Conservation (phyloP, 2,329 filamentous ascomycete species). For the Balansia obtecta region DNA sequence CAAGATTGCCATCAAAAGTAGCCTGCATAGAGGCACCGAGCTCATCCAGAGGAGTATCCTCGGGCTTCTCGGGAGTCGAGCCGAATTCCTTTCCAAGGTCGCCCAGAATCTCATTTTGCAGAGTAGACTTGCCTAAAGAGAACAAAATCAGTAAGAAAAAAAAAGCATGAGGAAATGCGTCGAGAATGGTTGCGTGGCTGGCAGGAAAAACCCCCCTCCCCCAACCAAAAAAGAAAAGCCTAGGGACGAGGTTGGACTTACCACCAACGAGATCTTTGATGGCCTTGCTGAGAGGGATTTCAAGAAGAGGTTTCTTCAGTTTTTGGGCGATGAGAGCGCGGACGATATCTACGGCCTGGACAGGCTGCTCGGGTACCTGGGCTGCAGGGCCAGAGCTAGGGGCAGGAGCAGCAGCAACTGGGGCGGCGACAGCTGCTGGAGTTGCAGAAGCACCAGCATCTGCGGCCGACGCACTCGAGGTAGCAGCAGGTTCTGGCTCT, state of each 20-base stretch:
- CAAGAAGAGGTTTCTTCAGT: conserved; percentile 82
- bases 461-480: conserved; percentile 33
- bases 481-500: conserved; percentile 54
- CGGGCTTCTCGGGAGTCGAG: conserved; percentile 93
- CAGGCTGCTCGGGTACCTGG: conserved; percentile 73
- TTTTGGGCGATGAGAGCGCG: conserved; percentile 89
- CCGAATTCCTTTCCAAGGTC: conserved; percentile 98
- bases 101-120: conserved; percentile 97
- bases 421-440: conserved; percentile 41
- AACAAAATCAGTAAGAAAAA: conserved; percentile 6
- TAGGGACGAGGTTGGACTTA: too few species aligned
- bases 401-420: conserved; percentile 45
- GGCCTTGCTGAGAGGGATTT: conserved; percentile 87
- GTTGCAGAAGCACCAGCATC: conserved; percentile 41
- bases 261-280: conserved; percentile 98
- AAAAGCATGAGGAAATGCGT: background rate
- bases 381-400: conserved; percentile 76
- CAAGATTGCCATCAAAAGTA: conserved; percentile 96
- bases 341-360: conserved; percentile 81
- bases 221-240: too few species aligned
- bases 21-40: conserved; percentile 90
- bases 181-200: background rate
- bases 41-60: conserved; percentile 94
- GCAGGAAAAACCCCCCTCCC: background rate
- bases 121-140: conserved; percentile 76